Base-by-base conservation (phyloP, 2,329 filamentous ascomycete species). In the Colletotrichum sp. region DNA sequence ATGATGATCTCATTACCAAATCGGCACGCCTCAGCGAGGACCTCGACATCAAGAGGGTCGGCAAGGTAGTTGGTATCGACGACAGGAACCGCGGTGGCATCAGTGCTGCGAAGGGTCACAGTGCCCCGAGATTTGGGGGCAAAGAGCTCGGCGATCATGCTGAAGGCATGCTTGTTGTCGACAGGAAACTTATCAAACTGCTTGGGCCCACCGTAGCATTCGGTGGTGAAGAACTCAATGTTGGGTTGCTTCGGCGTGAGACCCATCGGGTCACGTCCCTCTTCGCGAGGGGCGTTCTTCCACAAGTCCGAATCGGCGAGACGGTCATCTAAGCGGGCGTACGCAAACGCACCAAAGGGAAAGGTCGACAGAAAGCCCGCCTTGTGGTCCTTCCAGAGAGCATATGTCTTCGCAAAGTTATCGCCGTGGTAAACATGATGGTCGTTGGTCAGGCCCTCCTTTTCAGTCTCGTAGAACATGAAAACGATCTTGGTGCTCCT, bases 261-360 rank as follows among this genome's bases (percentile, higher is more conserved):
- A 21, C 89, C 90, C 92, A 94, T 93, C 0, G 92, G 91, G 78
- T 93, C 92, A 6, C 92, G 89, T 6, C 89, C 90, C 30, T 85
- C 81, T 44, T 84, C 69, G 8, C 88, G 85, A 0, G 86, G 83
- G 0, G 90, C 89, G 6, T 85, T 83, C 4, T 85, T 85, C 92
- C 92, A 93, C 8, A 91, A 79, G 5, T 87, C 84, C 1, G 89
- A 88, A 78, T 91, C 85, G 62, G 87, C 83, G 1, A 93, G 87
- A 8, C 91, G 89, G 10, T 92, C 88, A 75, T 93, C 91, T 0
- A 93, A 85, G n/a, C 92, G 88, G 8, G 91, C 89, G 78, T 88
- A 94, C 13, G 88, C 91, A 68, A 93, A 93, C 13, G 87, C 87
- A 55, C 92, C 92, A 68, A 93, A 93, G 12, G 92, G 92, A 79